Conservation (phyloP, 1,139 yeast genomes). For the Candida labiduridarum region DNA sequence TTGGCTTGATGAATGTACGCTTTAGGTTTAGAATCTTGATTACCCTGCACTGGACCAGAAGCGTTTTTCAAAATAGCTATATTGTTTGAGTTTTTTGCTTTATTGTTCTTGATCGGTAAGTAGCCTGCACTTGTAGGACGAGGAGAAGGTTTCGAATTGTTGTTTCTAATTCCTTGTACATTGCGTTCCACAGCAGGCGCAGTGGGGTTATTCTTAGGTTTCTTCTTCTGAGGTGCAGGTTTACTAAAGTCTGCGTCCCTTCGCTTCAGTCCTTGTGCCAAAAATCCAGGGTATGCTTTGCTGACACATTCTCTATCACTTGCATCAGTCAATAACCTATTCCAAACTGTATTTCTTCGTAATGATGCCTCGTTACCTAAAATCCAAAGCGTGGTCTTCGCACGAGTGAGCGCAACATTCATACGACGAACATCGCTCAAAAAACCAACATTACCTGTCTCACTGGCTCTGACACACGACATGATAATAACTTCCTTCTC, state of each 20-base stretch:
- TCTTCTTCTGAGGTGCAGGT: conserved; percentile 4
- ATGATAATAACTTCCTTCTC: conserved; percentile 92
- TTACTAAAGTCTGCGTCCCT: neutral
- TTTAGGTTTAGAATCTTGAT: too few species aligned
- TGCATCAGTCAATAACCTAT: conserved; percentile 65
- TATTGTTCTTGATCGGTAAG: conserved; percentile 2
- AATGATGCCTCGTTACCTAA: conserved; percentile 77
- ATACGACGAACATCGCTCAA: conserved; percentile 87
- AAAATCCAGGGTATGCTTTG: conserved; percentile 43
- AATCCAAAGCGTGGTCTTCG: conserved; percentile 89
- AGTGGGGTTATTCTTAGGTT: neutral
- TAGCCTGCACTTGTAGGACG: conserved; percentile 8
- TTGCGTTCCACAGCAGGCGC: neutral
- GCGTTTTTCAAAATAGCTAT: neutral
- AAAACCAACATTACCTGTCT: conserved; percentile 74
- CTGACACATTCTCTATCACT: conserved; percentile 41
- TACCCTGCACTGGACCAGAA: neutral
- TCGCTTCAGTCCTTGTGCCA: conserved; percentile 15
- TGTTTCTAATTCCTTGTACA: conserved; percentile 2
- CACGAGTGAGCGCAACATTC: conserved; percentile 96
- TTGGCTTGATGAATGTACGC: too few species aligned
- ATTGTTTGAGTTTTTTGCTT: neutral
- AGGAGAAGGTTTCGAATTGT: neutral
- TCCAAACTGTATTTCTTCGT: conserved; percentile 68
- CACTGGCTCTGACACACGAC: conserved; percentile 92